These are phyloP conservation scores for Candida khao-thaluensis DNA, from an alignment of 805 yeast genomes.

Conservation along the genomic window DNA sequence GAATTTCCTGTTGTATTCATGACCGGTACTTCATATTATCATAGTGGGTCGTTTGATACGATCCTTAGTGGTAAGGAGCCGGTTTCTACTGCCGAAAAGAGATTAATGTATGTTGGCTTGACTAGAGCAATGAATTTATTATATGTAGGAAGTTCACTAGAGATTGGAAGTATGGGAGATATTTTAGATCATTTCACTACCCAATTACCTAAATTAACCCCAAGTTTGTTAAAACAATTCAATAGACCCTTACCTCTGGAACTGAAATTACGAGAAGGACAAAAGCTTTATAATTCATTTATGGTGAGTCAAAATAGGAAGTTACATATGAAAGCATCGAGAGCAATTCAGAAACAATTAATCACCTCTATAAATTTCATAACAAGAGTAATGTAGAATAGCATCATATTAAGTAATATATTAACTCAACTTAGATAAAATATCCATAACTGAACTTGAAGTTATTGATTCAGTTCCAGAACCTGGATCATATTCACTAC, in stretches of 20 bases:
- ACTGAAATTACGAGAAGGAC: constrained; percentile 10
- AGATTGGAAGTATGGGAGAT: constrained; percentile 9
- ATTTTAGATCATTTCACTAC: constrained; percentile 15
- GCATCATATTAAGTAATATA: background rate
- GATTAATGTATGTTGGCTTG: constrained; percentile 61
- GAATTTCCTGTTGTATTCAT: constrained; percentile 68
- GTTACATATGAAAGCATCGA: background rate
- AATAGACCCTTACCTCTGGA: constrained; percentile 12
- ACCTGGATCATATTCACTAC: constrained; percentile 20
- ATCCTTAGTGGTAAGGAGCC: constrained; percentile 10
- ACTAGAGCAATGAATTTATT: constrained; percentile 58
- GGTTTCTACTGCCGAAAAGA: constrained; percentile 24
- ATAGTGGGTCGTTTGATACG: constrained; percentile 17
- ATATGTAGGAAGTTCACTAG: constrained; percentile 28
- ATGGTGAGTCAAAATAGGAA: constrained; percentile 5
- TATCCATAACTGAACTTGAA: constrained; percentile 25
- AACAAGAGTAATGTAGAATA: no score
- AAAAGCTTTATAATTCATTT: constrained; percentile 5
- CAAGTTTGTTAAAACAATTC: constrained; percentile 9
- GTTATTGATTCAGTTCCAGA: background rate
- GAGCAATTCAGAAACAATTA: no score
- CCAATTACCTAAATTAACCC: constrained; percentile 12
- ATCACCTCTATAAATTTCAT: no score
- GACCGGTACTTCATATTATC: constrained; percentile 16
- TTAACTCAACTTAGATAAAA: constrained; percentile 20